Percentiles rank a stretch among this genome's conserved stretches.
These are phyloP conservation scores for Physcia stellaris DNA, from an alignment of 495 filamentous ascomycete species.

Conservation along the genomic window DNA sequence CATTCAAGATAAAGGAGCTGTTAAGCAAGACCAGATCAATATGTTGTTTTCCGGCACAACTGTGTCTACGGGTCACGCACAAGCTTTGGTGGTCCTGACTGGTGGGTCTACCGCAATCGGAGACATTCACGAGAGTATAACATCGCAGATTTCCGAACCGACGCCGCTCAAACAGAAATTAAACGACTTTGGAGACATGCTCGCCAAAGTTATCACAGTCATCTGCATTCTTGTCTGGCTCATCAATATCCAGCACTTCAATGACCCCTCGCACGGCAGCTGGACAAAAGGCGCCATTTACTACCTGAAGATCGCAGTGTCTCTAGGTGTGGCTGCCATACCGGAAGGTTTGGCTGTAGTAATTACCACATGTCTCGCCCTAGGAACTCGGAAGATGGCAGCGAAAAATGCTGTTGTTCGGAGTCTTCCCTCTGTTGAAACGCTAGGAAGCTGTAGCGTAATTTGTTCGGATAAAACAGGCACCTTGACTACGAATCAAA, in stretches of 20 bases:
- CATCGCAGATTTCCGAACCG: slow-evolving; percentile 92
- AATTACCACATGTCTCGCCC: slow-evolving; percentile 90
- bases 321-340: slow-evolving; percentile 94
- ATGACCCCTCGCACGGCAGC: slow-evolving; percentile 78
- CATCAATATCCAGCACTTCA: slow-evolving; percentile 96
- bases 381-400: slow-evolving; percentile 96
- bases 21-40: slow-evolving; percentile 95
- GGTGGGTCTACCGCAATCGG: slow-evolving; percentile 89
- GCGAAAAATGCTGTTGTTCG: slow-evolving; percentile 95
- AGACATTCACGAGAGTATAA: slow-evolving; percentile 97
- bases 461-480: slow-evolving; percentile 99
- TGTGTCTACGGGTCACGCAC: slow-evolving; percentile 87
- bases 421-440: slow-evolving; percentile 93
- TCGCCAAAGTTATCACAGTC: slow-evolving; percentile 95
- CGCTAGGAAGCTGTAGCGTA: slow-evolving; percentile 95
- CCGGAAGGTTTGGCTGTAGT: slow-evolving; percentile 95
- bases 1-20: slow-evolving; percentile 67
- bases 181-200: slow-evolving; percentile 91
- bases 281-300: slow-evolving; percentile 99
- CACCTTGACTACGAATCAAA: slow-evolving; percentile 97
- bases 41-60: slow-evolving; percentile 99
- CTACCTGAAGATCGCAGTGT: slow-evolving; percentile 99
- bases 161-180: slow-evolving; percentile 97
- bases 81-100: slow-evolving; percentile 82
- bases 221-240: slow-evolving; percentile 96